These are phyloP conservation scores for Globisporangium camurandrum DNA, from an alignment of 352 stramenopile genomes.

Conservation along the genomic window DNA sequence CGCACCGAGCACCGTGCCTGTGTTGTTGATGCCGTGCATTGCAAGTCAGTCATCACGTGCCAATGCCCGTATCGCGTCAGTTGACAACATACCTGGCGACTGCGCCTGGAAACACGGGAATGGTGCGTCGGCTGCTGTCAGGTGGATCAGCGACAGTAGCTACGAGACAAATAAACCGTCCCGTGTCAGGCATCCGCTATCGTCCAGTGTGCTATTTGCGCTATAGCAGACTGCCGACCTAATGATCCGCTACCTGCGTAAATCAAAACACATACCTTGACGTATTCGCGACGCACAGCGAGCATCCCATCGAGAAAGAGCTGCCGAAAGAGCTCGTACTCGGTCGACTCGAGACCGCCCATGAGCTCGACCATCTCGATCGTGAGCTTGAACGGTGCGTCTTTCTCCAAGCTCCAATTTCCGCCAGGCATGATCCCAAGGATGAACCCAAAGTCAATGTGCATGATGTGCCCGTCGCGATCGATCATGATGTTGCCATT, in stretches of 20 bases:
- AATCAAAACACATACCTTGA: conserved; percentile 54
- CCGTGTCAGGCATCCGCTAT: too few relatives aligned
- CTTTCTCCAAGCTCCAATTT: conserved; percentile 88
- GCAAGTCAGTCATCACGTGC: too few relatives aligned
- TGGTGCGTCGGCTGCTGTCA: conserved; percentile 79
- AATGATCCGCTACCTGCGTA: too few relatives aligned
- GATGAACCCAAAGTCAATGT: conserved; percentile 98
- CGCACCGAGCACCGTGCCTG: conserved; percentile 12
- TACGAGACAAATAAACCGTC: too few relatives aligned
- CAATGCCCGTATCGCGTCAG: too few relatives aligned
- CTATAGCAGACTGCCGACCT: too few relatives aligned
- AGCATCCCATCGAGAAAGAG: conserved; percentile 91
- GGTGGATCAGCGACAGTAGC: conserved; percentile 85
- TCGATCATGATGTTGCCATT: conserved; percentile 97
- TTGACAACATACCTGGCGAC: conserved; percentile 16
- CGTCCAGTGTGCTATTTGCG: too few relatives aligned
- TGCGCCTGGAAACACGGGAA: conserved; percentile 83
- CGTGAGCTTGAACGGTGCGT: conserved; percentile 94
- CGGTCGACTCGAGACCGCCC: conserved; percentile 60
- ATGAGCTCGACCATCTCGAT: conserved; percentile 92
- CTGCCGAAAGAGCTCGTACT: conserved; percentile 78
- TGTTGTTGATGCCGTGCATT: background rate
- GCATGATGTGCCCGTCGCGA: conserved; percentile 85
- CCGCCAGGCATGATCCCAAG: conserved; percentile 91
- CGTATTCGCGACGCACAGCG: conserved; percentile 72